Evolutionary conservation across 2,329 filamentous ascomycete genomes (phyloP), one percentile per base, ranked within the genome.

Genomic region (Acrocalymma vagum): DNA sequence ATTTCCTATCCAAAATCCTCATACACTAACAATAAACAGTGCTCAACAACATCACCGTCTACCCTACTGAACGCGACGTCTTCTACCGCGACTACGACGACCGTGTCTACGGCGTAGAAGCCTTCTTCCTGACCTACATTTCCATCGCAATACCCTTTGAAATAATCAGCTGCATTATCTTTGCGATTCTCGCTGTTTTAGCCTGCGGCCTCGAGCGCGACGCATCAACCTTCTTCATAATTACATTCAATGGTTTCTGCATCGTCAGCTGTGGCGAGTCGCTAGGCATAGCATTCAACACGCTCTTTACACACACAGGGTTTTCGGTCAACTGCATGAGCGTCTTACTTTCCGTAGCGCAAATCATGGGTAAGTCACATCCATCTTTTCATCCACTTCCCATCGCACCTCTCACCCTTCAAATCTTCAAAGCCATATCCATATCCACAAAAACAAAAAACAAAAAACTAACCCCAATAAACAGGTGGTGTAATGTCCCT

Each of bases 281-380:
- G 37, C 60, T 91, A 1, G 87, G 88, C 1, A 90, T 92, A 60
- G 83, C 90, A 72, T 91, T 91, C 74, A 90, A 90, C 70, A 90
- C 87, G 0, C 71, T 91, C 7, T 88, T 90, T 63, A 72, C 73
- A 22, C 87, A 91, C 60, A 87, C 86, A 0, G 88, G 88, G 2
- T 91, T 91, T 63, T 86, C 87, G 0, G 82, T 91, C 43, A 90
- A 88, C 53, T 70, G 89, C 40, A 89, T 86, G 50, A 84, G 80
- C 1, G 78, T 89, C 27, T 75, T 91, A 13, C 74, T 92, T 3
- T 84, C 83, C 0, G 79, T 92, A 6, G 84, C 86, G 0, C 85
- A 86, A 54, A 80, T 84, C 58, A 87, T 91, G 78, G 80, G 65
- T 56, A 58, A 48, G 51, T 41, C 11, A 9, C 9, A 30, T 18